These are phyloP conservation scores for Priceomyces carsonii DNA, from an alignment of 805 yeast genomes.

Conservation along the genomic window DNA sequence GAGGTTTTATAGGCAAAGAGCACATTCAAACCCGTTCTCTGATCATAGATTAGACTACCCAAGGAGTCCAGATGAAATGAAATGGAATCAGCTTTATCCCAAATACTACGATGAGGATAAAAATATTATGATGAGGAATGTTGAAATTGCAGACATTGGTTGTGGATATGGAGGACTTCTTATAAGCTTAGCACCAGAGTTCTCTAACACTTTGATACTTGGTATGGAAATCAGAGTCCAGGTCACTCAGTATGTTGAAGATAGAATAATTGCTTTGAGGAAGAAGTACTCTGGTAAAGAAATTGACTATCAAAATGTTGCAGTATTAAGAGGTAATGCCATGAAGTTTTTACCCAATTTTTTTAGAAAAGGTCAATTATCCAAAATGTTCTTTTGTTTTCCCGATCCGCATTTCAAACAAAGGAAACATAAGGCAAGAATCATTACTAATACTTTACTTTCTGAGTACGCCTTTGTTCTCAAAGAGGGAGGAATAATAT, in stretches of 20 bases:
- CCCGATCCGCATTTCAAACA: conserved; percentile 99
- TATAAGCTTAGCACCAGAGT: conserved; percentile 73
- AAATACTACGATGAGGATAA: conserved; percentile 45
- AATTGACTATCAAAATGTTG: conserved; percentile 72
- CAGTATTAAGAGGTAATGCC: conserved; percentile 91
- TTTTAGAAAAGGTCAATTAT: conserved; percentile 76
- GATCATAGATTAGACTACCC: conserved; percentile 95
- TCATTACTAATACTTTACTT: conserved; percentile 83
- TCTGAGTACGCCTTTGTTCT: conserved; percentile 92
- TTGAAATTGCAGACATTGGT: conserved; percentile 93
- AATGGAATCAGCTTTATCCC: conserved; percentile 83
- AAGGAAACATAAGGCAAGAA: conserved; percentile 96
- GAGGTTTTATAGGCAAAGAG: conserved; percentile 91
- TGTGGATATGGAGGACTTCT: conserved; percentile 96
- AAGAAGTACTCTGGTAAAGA: conserved; percentile 34
- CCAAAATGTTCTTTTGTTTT: conserved; percentile 95
- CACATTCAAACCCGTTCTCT: conserved; percentile 96
- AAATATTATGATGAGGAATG: conserved; percentile 49
- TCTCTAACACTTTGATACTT: conserved; percentile 71
- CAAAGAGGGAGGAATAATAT: conserved; percentile 81
- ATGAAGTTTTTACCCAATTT: conserved; percentile 97
- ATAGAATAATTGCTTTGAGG: conserved; percentile 87
- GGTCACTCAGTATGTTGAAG: conserved; percentile 96
- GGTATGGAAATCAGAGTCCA: conserved; percentile 99
- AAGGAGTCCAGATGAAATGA: conserved; percentile 74